These are phyloP conservation scores for Salvia sclarea DNA, from an alignment of 305 asterid genomes.

Conservation along the genomic window DNA sequence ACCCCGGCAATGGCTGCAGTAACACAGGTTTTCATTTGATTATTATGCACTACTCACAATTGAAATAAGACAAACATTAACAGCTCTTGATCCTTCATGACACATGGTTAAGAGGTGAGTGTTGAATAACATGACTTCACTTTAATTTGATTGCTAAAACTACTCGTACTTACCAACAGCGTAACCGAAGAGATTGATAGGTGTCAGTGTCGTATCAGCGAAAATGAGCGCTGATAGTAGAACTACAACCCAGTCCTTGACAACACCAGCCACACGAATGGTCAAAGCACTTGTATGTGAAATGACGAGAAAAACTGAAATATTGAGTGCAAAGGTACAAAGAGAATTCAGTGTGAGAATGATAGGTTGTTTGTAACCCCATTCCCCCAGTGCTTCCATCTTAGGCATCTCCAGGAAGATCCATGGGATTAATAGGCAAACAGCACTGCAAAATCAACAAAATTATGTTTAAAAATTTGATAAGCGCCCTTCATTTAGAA, in stretches of 20 bases:
- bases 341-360: conserved; percentile 72
- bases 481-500: neutral
- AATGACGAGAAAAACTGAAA: conserved; percentile 90
- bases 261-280: conserved; percentile 96
- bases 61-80: neutral
- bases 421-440: conserved; percentile 92
- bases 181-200: conserved; percentile 80
- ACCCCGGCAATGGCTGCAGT: conserved; percentile 92
- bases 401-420: conserved; percentile 84
- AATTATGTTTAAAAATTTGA: neutral
- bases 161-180: conserved; percentile 63
- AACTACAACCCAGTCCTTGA: conserved; percentile 97
- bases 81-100: neutral
- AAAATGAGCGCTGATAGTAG: conserved; percentile 81
- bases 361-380: conserved; percentile 72
- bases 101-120: neutral
- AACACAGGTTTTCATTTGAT: conserved; percentile 2
- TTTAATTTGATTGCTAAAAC: no score
- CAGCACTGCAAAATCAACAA: conserved; percentile 58
- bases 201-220: conserved; percentile 79
- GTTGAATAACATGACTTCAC: neutral
- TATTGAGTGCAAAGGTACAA: conserved; percentile 89
- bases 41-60: neutral
- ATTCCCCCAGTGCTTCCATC: conserved; percentile 69
- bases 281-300: conserved; percentile 94